Conservation (phyloP, 352 stramenopile genomes). For the Phytophthora sp. region DNA sequence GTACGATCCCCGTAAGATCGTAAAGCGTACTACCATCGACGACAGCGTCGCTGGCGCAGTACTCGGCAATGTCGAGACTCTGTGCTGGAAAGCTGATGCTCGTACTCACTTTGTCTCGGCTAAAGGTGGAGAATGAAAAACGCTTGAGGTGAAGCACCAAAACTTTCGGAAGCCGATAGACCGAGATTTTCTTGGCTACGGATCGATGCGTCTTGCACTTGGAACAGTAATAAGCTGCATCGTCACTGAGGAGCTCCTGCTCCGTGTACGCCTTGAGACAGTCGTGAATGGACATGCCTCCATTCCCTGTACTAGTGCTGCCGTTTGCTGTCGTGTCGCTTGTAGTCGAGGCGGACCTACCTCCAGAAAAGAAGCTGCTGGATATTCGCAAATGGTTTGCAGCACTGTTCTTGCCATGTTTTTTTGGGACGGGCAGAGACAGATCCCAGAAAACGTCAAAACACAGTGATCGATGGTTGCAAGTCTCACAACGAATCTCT, state of each 20-base stretch:
- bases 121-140: slow-evolving; percentile 84
- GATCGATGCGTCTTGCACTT: slow-evolving; percentile 78
- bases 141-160: slow-evolving; percentile 92
- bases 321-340: slow-evolving; percentile 11
- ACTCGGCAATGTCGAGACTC: slow-evolving; percentile 72
- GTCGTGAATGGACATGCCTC: slow-evolving; percentile 60
- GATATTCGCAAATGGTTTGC: slow-evolving; percentile 40
- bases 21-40: slow-evolving; percentile 76
- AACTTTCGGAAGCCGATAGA: slow-evolving; percentile 81
- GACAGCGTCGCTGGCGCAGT: slow-evolving; percentile 67
- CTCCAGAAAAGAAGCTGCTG: slow-evolving; percentile 44
- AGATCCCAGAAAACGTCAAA: slow-evolving; percentile 91
- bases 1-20: slow-evolving; percentile 77
- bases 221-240: slow-evolving; percentile 74
- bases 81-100: slow-evolving; percentile 65
- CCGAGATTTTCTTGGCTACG: slow-evolving; percentile 76
- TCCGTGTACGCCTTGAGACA: slow-evolving; percentile 79
- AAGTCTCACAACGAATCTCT: slow-evolving; percentile 78
- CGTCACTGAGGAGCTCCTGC: slow-evolving; percentile 64
- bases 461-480: slow-evolving; percentile 71
- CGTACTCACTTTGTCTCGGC: slow-evolving; percentile 78
- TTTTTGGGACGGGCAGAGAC: slow-evolving; percentile 74
- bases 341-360: slow-evolving; percentile 22
- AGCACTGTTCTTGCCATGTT: slow-evolving; percentile 47
- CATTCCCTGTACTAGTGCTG: not conserved